Evolutionary conservation across 2,329 filamentous ascomycete genomes (phyloP), one percentile per base, ranked within the genome.

Genomic region (Cladosporium oxysporum): DNA sequence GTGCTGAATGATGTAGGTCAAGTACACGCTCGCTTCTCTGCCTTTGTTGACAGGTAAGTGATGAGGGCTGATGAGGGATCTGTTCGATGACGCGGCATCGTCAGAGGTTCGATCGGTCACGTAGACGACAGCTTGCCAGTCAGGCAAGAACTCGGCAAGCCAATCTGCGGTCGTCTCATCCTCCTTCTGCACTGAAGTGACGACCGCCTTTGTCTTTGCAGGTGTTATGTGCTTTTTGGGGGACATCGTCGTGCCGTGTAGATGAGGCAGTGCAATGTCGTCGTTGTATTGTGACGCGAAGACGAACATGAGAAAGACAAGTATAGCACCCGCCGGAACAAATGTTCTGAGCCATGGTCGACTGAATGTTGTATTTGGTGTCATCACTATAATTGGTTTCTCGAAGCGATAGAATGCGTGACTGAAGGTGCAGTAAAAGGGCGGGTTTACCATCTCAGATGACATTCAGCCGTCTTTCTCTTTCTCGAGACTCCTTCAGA

Each of bases 71-170:
- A 53, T 53, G 14, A 18, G 28, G 5, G 50, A 53, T 10, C 5
- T n/a, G 3, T 31, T 53, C n/a, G 14, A 18, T 14, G 68, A 66
- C 21, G 71, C 67, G 33, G 67, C 69, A 31, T 64, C 66, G 52
- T 71, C 69, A 62, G 74, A 72, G 50, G 76, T 75, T 2, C 72
- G 69, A 69, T 81, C 80, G 63, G 79, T 81, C 66, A 73, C 75
- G 72, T 81, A 83, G 61, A 83, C 80, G 16, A 79, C 79, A 29
- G 75, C 74, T 71, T 83, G 76, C 81, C 81, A 83, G 69, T 82
- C 80, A 2, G 79, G 77, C n/a, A 84, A 76, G 28, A 82, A 74
- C 37, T 78, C 69, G 16, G 73, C 69, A 2, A 84, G 79, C 82
- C 82, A 84, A 21, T 76, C 71, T 7, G 80, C 26, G 1, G 50